phyloP scores from a whole-genome alignment of 371 early-diverging fungal species.

The Mortierella sp. region DNA sequence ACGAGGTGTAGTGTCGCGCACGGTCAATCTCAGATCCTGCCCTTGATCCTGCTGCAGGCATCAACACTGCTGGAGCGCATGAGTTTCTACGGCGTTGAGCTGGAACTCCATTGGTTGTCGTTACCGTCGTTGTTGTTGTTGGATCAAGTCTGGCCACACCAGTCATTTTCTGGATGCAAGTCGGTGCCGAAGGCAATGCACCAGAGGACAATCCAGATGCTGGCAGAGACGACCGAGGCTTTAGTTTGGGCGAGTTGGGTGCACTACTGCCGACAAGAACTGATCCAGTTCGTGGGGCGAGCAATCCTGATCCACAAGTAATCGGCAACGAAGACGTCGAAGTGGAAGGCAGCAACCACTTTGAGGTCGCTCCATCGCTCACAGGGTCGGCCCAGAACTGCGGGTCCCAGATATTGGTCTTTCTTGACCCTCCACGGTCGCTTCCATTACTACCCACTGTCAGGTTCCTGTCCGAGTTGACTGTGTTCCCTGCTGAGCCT shows the following conservation, averaged over 20 bases:
- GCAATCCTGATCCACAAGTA: background rate
- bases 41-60: slow-evolving; percentile 13
- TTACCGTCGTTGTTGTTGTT: background rate
- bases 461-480: slow-evolving; percentile 25
- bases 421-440: background rate
- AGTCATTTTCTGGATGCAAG: background rate
- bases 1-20: background rate
- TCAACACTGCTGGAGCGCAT: background rate
- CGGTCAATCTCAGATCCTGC: slow-evolving; percentile 1
- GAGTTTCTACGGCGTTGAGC: slow-evolving; percentile 16
- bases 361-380: background rate
- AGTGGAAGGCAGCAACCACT: background rate
- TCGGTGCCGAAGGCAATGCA: background rate
- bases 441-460: slow-evolving; percentile 26
- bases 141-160: background rate
- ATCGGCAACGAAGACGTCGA: slow-evolving; percentile 18
- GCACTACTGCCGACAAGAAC: slow-evolving; percentile 4
- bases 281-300: background rate
- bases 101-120: background rate
- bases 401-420: slow-evolving; percentile 51
- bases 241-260: slow-evolving; percentile 3
- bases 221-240: background rate
- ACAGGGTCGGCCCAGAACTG: slow-evolving; percentile 43
- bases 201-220: background rate
- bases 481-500: slow-evolving; percentile 21